Evolutionary conservation across 305 asterid genomes (phyloP).

Genomic region (Fraxinus baroniana): DNA sequence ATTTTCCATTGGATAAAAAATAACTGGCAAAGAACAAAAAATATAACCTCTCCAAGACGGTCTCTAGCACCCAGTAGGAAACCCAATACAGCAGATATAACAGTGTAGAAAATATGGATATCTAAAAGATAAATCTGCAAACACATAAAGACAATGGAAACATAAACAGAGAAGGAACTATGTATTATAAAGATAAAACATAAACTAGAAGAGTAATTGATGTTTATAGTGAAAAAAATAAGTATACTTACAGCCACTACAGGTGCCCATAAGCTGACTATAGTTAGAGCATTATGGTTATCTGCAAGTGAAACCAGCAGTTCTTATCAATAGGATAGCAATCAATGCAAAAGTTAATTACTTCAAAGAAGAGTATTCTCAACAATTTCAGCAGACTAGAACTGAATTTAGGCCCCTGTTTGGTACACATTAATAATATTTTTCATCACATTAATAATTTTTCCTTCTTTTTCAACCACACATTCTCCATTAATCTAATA

Average conservation of each 20-base stretch:
- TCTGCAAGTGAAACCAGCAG: slow-evolving; percentile 51
- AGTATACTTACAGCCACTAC: slow-evolving; percentile 70
- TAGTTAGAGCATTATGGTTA: slow-evolving; percentile 81
- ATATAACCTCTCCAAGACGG: slow-evolving; percentile 89
- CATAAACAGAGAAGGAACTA: slow-evolving; percentile 10
- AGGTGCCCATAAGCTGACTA: slow-evolving; percentile 91
- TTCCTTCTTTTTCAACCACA: too few species aligned
- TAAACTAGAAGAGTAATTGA: slow-evolving; percentile 2
- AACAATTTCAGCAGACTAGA: slow-evolving; percentile 7
- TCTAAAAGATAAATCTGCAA: slow-evolving; percentile 94
- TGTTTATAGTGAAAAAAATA: slow-evolving; percentile 12
- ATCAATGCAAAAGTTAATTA: slow-evolving; percentile 7
- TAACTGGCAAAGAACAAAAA: slow-evolving; percentile 7
- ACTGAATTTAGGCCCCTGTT: neutral
- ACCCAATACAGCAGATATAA: slow-evolving; percentile 86
- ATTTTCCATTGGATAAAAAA: neutral
- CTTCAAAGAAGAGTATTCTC: neutral
- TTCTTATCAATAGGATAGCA: slow-evolving; percentile 18
- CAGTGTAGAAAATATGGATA: slow-evolving; percentile 83
- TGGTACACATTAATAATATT: too few species aligned
- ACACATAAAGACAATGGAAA: slow-evolving; percentile 16
- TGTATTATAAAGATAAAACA: slow-evolving; percentile 6
- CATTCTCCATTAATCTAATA: too few species aligned
- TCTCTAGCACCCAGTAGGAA: slow-evolving; percentile 95
- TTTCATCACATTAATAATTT: too few species aligned